Percentiles rank a stretch among this genome's conserved stretches.
phyloP scores from a whole-genome alignment of 805 yeast species.

The Kuraishia capsulata region DNA sequence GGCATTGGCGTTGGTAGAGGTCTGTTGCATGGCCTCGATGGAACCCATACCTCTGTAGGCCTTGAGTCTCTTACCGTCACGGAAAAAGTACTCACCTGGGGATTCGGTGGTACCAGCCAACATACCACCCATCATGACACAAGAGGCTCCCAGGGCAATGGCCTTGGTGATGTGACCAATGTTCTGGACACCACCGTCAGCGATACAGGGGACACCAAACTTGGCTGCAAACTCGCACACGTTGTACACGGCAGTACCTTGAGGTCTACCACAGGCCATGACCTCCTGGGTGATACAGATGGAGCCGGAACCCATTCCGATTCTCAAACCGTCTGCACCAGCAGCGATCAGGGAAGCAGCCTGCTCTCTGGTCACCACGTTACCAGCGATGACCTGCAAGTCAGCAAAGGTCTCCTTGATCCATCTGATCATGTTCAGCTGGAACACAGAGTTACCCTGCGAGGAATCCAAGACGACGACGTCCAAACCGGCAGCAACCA shows the following conservation, averaged over 20 bases:
- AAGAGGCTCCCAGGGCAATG: slow-evolving; percentile 90
- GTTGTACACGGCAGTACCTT: slow-evolving; percentile 96
- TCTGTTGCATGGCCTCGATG: slow-evolving; percentile 94
- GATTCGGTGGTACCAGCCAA: slow-evolving; percentile 98
- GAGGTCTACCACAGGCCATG: slow-evolving; percentile 99
- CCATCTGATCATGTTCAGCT: slow-evolving; percentile 87
- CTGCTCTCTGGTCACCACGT: slow-evolving; percentile 98
- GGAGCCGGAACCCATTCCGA: slow-evolving; percentile 99
- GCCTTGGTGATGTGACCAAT: slow-evolving; percentile 98
- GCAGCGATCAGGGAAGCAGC: slow-evolving; percentile 92
- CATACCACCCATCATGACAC: slow-evolving; percentile 99
- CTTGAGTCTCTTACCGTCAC: slow-evolving; percentile 97
- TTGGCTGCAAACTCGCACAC: slow-evolving; percentile 90
- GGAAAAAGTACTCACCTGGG: slow-evolving; percentile 96
- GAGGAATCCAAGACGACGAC: slow-evolving; percentile 94
- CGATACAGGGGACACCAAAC: slow-evolving; percentile 97
- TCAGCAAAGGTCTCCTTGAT: slow-evolving; percentile 73
- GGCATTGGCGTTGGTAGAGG: slow-evolving; percentile 85
- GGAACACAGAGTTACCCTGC: slow-evolving; percentile 96
- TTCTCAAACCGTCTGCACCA: slow-evolving; percentile 97
- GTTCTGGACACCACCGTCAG: slow-evolving; percentile 99
- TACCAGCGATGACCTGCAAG: slow-evolving; percentile 91
- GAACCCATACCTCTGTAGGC: slow-evolving; percentile 99
- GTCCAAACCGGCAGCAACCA: slow-evolving; percentile 94
- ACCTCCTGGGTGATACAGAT: slow-evolving; percentile 99